phyloP scores from a whole-genome alignment of 129 eudicot genomes.

The Chrysanthemum lavandulifolium region DNA sequence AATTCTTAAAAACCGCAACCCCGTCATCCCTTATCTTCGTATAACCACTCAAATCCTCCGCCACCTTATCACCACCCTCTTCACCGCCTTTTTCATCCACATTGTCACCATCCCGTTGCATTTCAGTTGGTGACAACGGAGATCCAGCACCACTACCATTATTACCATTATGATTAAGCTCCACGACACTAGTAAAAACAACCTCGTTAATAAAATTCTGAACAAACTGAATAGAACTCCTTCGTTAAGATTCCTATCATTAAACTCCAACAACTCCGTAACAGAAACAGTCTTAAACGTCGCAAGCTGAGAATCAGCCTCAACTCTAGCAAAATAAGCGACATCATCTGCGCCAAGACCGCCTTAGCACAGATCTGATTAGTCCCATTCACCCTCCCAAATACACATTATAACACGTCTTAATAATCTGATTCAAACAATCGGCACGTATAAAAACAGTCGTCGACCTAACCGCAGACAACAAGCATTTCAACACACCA shows the following conservation, averaged over 20 bases:
- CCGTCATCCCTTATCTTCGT: slow-evolving; percentile 83
- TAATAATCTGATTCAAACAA: slow-evolving; percentile 69
- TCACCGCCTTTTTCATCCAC: slow-evolving; percentile 23
- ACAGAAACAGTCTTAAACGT: slow-evolving; percentile 56
- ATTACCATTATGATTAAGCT: not conserved
- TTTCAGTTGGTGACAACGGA: slow-evolving; percentile 14
- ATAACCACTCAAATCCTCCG: slow-evolving; percentile 46
- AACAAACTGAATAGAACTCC: slow-evolving; percentile 80
- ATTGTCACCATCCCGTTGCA: slow-evolving; percentile 26
- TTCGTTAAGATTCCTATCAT: slow-evolving; percentile 87
- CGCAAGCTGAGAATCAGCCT: slow-evolving; percentile 53
- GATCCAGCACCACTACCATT: too few relatives aligned
- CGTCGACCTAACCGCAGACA: slow-evolving; percentile 75
- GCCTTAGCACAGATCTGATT: slow-evolving; percentile 99
- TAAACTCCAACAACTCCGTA: slow-evolving; percentile 70
- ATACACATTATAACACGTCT: slow-evolving; percentile 81
- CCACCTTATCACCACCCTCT: slow-evolving; percentile 36
- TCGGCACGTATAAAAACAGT: slow-evolving; percentile 55
- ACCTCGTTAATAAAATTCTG: slow-evolving; percentile 71
- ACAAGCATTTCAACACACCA: slow-evolving; percentile 55
- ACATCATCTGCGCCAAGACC: slow-evolving; percentile 93
- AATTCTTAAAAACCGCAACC: slow-evolving; percentile 76
- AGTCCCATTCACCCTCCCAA: slow-evolving; percentile 95
- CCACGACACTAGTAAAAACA: slow-evolving; percentile 51
- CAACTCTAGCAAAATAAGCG: slow-evolving; percentile 66